Percentiles rank a stretch among this genome's conserved stretches.
These are phyloP conservation scores for Leucocoprinus sp. DNA, from an alignment of 768 basidiomycete genomes.

Conservation along the genomic window DNA sequence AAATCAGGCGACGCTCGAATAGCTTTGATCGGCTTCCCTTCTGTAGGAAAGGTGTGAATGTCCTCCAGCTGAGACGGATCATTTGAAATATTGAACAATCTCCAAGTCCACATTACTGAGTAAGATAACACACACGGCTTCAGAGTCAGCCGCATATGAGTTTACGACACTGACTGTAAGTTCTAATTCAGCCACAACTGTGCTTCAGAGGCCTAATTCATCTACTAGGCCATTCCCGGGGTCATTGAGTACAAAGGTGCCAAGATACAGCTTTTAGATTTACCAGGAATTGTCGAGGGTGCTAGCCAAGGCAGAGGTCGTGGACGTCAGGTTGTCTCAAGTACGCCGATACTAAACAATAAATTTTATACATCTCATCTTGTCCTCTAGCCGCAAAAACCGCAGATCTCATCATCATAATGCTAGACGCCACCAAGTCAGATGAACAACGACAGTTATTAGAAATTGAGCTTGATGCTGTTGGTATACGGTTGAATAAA, in stretches of 20 bases:
- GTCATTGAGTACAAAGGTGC: constrained; percentile 93
- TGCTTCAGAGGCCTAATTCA: neutral
- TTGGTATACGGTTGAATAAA: constrained; percentile 92
- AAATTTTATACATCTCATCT: neutral
- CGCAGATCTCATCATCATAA: constrained; percentile 86
- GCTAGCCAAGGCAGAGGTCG: constrained; percentile 87
- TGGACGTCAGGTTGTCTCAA: constrained; percentile 94
- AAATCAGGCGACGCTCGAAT: constrained; percentile 82
- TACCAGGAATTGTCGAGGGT: constrained; percentile 94
- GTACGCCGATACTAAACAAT: constrained; percentile 27
- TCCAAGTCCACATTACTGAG: constrained; percentile 79
- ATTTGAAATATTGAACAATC: neutral
- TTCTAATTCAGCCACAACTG: neutral
- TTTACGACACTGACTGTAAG: constrained; percentile 86
- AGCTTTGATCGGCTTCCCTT: constrained; percentile 92
- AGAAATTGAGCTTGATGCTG: constrained; percentile 92
- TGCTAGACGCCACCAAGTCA: constrained; percentile 90
- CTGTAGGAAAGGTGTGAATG: constrained; percentile 70
- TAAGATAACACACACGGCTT: constrained; percentile 88
- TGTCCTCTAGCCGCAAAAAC: constrained; percentile 62
- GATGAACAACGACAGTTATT: constrained; percentile 84
- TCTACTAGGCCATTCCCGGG: constrained; percentile 81
- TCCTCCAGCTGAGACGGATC: neutral
- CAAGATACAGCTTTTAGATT: constrained; percentile 88
- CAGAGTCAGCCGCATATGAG: constrained; percentile 87